Base-by-base conservation (phyloP, 1,284 basidiomycete genomes). In the Cryptococcus deneoformans region DNA sequence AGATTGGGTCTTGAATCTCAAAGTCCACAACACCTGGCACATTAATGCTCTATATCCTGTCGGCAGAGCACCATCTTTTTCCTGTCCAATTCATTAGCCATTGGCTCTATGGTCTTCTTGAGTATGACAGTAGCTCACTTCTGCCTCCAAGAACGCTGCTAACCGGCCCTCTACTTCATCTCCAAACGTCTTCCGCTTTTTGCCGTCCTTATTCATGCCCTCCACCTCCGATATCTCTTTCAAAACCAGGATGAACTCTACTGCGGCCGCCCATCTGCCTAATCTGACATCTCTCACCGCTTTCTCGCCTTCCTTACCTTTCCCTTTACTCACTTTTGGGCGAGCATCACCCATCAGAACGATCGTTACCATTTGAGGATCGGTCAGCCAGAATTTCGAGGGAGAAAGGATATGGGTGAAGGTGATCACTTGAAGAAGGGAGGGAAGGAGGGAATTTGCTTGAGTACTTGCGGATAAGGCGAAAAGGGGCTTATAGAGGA, bases 401-500 rank as follows among this genome's bases (percentile, higher is more conserved):
- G 77, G 79, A 3, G 83, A 78, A 37, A 88, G 61, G 0, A 81
- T 77, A 11, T 77, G 75, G 29, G 29, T 29, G 29, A 29, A 29
- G 29, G 29, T 5, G 29, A 5, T 29, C 36, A 90, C 72, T 0
- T 82, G 77, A 48, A 82, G 81, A 0, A 90, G 80, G 58, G 87
- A 83, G 43, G 81, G 82, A 5, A 82, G 75, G 2, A 89, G 79
- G 0, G 82, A 81, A 12, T 83, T 67, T 42, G 85, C 82, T 59
- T 84, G 85, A 24, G 81, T 80, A 0, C 87, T 83, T 0, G 84
- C 84, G 0, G 88, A 85, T 50, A 86, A 86, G 0, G 82, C 76
- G 71, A 90, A 89, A 29, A 92, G 77, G 1, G 87, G 85, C 68
- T 87, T 88, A 80, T 85, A 89, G 72, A 90, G 86, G 0, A 86